Percentiles rank a stretch among this genome's conserved stretches.
These are phyloP conservation scores for Micromonas pusilla DNA, from an alignment of 139 green algal species.

Conservation along the genomic window DNA sequence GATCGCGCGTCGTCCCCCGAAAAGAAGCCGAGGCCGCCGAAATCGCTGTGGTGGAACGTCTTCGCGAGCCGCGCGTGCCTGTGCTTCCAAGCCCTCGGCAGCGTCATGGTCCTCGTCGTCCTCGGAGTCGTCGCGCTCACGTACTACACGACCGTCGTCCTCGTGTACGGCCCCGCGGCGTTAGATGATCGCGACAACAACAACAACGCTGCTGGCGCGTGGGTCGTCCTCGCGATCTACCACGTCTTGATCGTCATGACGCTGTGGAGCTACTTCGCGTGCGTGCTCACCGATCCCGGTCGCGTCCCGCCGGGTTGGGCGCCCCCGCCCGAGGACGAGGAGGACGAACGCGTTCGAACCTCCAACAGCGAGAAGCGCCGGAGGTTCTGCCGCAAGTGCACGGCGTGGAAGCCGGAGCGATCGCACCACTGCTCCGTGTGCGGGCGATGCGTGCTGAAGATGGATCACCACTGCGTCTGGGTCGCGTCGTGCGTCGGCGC, in stretches of 20 bases:
- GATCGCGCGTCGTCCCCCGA: no score
- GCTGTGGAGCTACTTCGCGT: slow-evolving; percentile 87
- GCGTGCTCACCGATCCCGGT: slow-evolving; percentile 71
- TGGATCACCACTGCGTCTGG: slow-evolving; percentile 75
- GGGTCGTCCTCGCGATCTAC: slow-evolving; percentile 40
- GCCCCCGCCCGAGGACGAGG: slow-evolving; percentile 70
- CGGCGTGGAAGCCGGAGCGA: slow-evolving; percentile 76
- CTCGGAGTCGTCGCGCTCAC: slow-evolving; percentile 54
- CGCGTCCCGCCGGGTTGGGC: slow-evolving; percentile 77
- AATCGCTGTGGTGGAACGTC: background rate
- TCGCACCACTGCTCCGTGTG: slow-evolving; percentile 85
- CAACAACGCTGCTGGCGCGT: slow-evolving; percentile 27
- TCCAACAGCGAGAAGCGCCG: slow-evolving; percentile 9
- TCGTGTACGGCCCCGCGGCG: slow-evolving; percentile 42
- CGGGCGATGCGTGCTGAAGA: slow-evolving; percentile 80
- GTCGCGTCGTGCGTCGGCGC: slow-evolving; percentile 87
- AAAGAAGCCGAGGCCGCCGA: background rate
- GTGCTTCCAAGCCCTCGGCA: slow-evolving; percentile 40
- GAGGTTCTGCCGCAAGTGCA: slow-evolving; percentile 36
- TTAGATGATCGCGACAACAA: slow-evolving; percentile 10
- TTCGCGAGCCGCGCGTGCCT: slow-evolving; percentile 12
- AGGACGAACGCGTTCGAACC: slow-evolving; percentile 37
- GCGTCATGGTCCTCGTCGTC: slow-evolving; percentile 77
- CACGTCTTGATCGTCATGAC: slow-evolving; percentile 59
- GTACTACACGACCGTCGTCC: slow-evolving; percentile 58